Conservation (phyloP, 441 rosid species). For the Cnidoscolus chayamansa region DNA sequence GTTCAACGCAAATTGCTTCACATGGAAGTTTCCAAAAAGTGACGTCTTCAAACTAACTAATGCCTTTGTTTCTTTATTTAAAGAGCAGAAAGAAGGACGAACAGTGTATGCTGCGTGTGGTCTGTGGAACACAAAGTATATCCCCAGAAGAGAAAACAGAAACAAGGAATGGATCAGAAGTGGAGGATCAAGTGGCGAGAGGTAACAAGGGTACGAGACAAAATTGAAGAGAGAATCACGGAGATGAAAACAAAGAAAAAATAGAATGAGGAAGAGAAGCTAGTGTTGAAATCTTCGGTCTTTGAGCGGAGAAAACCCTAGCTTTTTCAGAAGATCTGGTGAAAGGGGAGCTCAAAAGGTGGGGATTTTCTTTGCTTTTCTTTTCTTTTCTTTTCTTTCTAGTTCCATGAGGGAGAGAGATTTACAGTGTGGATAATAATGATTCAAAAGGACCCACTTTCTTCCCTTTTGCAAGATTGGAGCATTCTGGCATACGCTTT, state of each 20-base stretch:
- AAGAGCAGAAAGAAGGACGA: background rate
- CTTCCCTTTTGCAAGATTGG: background rate
- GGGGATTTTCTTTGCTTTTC: background rate
- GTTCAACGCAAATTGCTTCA: slow-evolving; percentile 66
- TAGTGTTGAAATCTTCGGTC: background rate
- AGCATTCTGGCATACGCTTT: no score
- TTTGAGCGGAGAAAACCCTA: slow-evolving; percentile 6
- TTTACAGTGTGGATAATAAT: background rate
- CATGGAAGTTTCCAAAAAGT: slow-evolving; percentile 46
- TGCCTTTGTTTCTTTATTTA: background rate
- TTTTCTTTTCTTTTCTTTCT: no score
- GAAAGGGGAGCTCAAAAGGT: slow-evolving; percentile 12
- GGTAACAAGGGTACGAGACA: no score
- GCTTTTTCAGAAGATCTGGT: slow-evolving; percentile 8
- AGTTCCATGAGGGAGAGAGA: background rate
- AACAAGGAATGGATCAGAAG: background rate
- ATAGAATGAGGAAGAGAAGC: background rate
- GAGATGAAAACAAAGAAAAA: no score
- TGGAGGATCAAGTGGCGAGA: background rate
- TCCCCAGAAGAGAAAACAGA: background rate
- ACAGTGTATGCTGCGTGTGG: background rate
- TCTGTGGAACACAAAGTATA: background rate
- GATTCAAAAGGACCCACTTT: slow-evolving; percentile 4
- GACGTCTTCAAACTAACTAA: background rate
- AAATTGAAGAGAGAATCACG: background rate